Conservation (phyloP, 2,329 filamentous ascomycete species). For the Paraconiothyrium sp. region DNA sequence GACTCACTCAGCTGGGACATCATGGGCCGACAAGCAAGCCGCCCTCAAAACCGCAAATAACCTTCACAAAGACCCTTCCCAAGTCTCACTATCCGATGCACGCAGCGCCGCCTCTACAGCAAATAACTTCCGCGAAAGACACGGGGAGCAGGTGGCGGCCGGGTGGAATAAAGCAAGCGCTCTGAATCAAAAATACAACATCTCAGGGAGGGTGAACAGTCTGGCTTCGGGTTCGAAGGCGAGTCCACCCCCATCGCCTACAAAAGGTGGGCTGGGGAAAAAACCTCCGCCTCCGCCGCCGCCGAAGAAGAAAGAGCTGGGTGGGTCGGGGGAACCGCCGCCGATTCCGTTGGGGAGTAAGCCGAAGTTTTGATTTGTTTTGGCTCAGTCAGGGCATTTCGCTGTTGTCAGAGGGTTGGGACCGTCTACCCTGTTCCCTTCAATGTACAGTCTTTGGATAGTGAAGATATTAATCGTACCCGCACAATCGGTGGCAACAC, state of each 20-base stretch:
- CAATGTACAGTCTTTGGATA: conserved; percentile 18
- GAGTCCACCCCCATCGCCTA: conserved; percentile 38
- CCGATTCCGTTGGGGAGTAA: conserved; percentile 68
- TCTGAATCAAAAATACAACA: conserved; percentile 70
- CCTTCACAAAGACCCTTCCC: conserved; percentile 69
- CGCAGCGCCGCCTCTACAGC: conserved; percentile 67
- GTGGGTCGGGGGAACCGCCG: conserved; percentile 58
- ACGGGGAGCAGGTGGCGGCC: conserved; percentile 72
- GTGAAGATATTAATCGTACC: no score
- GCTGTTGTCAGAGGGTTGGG: background rate
- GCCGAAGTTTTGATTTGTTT: conserved; percentile 52
- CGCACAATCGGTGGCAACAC: no score
- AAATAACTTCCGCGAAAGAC: conserved; percentile 75
- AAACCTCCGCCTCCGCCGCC: conserved; percentile 68
- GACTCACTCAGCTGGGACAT: conserved; percentile 61
- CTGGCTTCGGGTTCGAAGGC: conserved; percentile 37
- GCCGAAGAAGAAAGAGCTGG: conserved; percentile 63
- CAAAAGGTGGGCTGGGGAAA: conserved; percentile 54
- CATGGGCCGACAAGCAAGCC: conserved; percentile 70
- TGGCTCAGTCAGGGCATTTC: background rate
- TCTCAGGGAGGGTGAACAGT: conserved; percentile 60
- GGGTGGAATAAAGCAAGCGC: conserved; percentile 67
- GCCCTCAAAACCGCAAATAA: conserved; percentile 69
- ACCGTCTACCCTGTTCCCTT: conserved; percentile 28
- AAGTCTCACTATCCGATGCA: conserved; percentile 68